These are phyloP conservation scores for Penicillium capsulatum DNA, from an alignment of 2,329 filamentous ascomycete genomes.

Conservation along the genomic window DNA sequence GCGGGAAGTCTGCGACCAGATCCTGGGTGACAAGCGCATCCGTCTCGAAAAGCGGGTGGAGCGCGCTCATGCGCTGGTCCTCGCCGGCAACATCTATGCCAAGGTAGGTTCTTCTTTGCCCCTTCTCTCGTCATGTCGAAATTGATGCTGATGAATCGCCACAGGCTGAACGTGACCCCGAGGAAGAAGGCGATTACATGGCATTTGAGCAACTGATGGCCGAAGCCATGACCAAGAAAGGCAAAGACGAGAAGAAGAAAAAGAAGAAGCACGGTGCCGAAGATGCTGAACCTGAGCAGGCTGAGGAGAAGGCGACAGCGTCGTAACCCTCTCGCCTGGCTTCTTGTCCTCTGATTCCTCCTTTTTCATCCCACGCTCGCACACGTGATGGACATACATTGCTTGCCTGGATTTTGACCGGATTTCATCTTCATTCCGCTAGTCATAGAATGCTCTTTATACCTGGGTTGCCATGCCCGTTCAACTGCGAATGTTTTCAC, in stretches of 20 bases:
- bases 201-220: slow-evolving; percentile 97
- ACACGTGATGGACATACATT: too few relatives aligned
- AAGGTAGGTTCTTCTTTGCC: slow-evolving; percentile 55
- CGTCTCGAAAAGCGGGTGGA: slow-evolving; percentile 80
- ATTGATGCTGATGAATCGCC: slow-evolving; percentile 1
- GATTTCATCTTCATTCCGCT: background rate
- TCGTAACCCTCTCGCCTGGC: background rate
- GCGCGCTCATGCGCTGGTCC: slow-evolving; percentile 80
- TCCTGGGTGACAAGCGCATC: slow-evolving; percentile 75
- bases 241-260: slow-evolving; percentile 71
- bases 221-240: slow-evolving; percentile 93
- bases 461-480: slow-evolving; percentile 6
- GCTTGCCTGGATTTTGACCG: too few relatives aligned
- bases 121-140: background rate
- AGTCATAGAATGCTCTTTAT: slow-evolving; percentile 21
- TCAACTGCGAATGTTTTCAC: background rate
- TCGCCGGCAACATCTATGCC: slow-evolving; percentile 83
- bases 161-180: slow-evolving; percentile 80
- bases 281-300: slow-evolving; percentile 9
- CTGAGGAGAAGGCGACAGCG: background rate
- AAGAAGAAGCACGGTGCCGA: slow-evolving; percentile 49
- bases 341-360: background rate
- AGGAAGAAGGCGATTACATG: slow-evolving; percentile 98
- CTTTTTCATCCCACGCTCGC: background rate
- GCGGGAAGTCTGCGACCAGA: slow-evolving; percentile 85